phyloP scores from a whole-genome alignment of 768 basidiomycete genomes.

The Candolleomyces aberdarensis region DNA sequence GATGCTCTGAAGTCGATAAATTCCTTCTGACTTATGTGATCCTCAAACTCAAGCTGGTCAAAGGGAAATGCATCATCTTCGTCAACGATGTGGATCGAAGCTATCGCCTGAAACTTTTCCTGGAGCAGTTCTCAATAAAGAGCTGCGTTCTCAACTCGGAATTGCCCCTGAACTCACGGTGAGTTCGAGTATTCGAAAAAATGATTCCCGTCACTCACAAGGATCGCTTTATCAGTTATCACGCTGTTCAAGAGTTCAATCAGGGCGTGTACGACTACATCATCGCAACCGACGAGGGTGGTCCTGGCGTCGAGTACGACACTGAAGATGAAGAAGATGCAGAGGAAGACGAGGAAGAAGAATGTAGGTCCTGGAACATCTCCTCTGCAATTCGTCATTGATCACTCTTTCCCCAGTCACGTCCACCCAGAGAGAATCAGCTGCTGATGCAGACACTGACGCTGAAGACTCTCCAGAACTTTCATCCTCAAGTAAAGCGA shows the following conservation, averaged over 20 bases:
- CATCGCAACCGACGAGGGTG: conserved; percentile 93
- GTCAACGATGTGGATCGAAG: conserved; percentile 94
- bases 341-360: conserved; percentile 34
- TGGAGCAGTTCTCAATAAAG: conserved; percentile 96
- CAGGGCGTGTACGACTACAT: conserved; percentile 98
- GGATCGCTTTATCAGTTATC: conserved; percentile 55
- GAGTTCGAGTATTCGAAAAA: not conserved
- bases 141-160: conserved; percentile 96
- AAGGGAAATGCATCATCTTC: conserved; percentile 95
- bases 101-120: conserved; percentile 95
- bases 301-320: conserved; percentile 46
- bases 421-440: conserved; percentile 47
- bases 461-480: conserved; percentile 12
- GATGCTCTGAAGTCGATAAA: conserved; percentile 93
- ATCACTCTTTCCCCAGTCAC: conserved; percentile 38
- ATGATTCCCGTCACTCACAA: not conserved
- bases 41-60: conserved; percentile 91
- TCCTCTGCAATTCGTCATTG: not conserved
- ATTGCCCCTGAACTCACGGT: conserved; percentile 91
- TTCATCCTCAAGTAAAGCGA: conserved; percentile 17
- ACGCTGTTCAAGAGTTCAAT: conserved; percentile 98
- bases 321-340: conserved; percentile 34
- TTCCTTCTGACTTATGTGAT: conserved; percentile 96
- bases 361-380: conserved; percentile 7
- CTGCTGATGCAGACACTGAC: conserved; percentile 17